Conservation (phyloP, 139 green algal species). For the Eudorina sp. region DNA sequence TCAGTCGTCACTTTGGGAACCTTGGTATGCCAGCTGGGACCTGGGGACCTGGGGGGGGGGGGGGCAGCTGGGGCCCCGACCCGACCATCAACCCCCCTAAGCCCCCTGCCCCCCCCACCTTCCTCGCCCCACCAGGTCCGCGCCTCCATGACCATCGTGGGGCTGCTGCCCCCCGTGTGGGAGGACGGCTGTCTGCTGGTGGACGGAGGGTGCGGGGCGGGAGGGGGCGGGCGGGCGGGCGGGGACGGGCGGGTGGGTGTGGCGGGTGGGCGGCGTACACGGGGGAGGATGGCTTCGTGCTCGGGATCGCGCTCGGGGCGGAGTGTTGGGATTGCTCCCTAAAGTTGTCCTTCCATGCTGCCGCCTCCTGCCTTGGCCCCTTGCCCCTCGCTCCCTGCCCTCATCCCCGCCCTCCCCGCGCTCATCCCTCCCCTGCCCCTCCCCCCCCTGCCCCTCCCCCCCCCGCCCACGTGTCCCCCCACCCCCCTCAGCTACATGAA, state of each 20-base stretch:
- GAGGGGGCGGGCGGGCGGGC: background rate
- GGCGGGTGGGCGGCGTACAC: no score
- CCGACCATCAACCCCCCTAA: no score
- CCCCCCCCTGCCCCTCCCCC: background rate
- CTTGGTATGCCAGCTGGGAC: no score
- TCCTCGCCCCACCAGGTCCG: slow-evolving; percentile 50
- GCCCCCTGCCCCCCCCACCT: background rate
- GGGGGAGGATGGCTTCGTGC: no score
- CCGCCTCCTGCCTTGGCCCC: no score
- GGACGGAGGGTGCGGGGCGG: slow-evolving; percentile 70
- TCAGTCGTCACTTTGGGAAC: no score
- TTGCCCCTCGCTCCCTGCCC: no score
- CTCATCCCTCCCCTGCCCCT: background rate
- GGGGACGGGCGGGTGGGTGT: background rate
- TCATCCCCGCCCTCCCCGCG: no score
- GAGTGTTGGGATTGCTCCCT: no score
- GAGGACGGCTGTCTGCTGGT: slow-evolving; percentile 81
- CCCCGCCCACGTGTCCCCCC: background rate
- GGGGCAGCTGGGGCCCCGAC: no score
- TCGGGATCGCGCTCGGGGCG: background rate
- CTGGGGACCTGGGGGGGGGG: no score
- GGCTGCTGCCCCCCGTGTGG: slow-evolving; percentile 82
- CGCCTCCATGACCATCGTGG: slow-evolving; percentile 88
- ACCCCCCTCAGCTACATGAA: slow-evolving; percentile 41
- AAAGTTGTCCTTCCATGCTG: no score